These are phyloP conservation scores for Aphanomyces euteiches DNA, from an alignment of 352 stramenopile genomes.

Conservation along the genomic window DNA sequence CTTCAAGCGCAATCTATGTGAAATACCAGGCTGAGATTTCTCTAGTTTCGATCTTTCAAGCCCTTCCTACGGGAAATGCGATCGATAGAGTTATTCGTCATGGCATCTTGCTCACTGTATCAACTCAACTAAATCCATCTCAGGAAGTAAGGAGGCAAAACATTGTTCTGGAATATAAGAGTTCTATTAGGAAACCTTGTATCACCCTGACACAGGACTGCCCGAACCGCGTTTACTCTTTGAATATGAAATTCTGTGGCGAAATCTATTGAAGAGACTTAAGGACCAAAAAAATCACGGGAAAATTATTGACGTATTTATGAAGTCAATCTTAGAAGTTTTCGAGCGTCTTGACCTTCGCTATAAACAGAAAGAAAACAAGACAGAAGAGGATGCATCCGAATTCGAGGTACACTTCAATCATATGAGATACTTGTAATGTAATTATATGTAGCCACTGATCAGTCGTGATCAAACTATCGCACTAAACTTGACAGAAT, in stretches of 20 bases:
- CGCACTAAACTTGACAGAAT: constrained; percentile 75
- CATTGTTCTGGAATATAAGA: not conserved
- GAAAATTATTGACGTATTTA: constrained; percentile 49
- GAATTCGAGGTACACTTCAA: constrained; percentile 52
- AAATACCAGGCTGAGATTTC: constrained; percentile 53
- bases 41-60: constrained; percentile 42
- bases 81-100: constrained; percentile 55
- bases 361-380: constrained; percentile 60
- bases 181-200: constrained; percentile 44
- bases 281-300: constrained; percentile 33
- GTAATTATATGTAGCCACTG: constrained; percentile 41
- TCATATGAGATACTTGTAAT: not conserved
- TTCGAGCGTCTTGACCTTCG: constrained; percentile 56
- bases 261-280: not conserved
- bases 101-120: constrained; percentile 62
- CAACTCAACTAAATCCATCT: constrained; percentile 50
- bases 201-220: constrained; percentile 72
- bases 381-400: constrained; percentile 38
- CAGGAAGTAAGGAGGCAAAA: constrained; percentile 36
- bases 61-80: constrained; percentile 41
- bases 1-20: constrained; percentile 11
- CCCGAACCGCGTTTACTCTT: constrained; percentile 69
- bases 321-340: constrained; percentile 48
- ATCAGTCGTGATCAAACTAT: constrained; percentile 73
- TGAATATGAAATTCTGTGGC: constrained; percentile 72